Evolutionary conservation across 2,329 filamentous ascomycete species (phyloP), one percentile per base, ranked within the genome.

Genomic region (Raffaelea ambrosiae): DNA sequence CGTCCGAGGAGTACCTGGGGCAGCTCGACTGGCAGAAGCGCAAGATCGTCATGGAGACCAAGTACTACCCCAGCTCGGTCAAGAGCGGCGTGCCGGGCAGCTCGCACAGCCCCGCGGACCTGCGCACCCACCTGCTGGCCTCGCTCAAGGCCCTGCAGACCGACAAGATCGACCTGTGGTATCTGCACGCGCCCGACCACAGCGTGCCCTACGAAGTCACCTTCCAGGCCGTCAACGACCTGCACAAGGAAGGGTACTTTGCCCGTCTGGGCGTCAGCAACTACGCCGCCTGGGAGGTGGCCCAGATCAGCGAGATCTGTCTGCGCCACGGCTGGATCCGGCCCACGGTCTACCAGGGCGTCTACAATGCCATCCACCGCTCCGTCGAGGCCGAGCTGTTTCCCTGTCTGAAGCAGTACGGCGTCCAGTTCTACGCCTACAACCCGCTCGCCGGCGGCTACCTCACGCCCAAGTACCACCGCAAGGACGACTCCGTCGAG

Each of bases 1-100:
- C 74, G 44, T 81, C 85, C 46, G 84, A 88, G 57, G 61, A 69
- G 45, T 65, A 66, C 40, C 66, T 78, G 2, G 71, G 63, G 7
- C 54, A 60, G 13, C 53, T 66, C 11, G 52, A 64, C 21, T 69
- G 65, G 64, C 53, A 66, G 43, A 44, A 58, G 5, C 61, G 67
- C 20, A 51, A 51, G 9, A 54, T 61, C 39, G 44, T 50, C 14
- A 43, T 62, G 23, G 56, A 57, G 39, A 61, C 59, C 3, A 62
- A 62, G 40, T 38, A 55, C 19, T 43, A 38, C 8, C 47, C 48
- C 7, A 9, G 31, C 9, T 16, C 31, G 16, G 9, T 16, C 9
- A 50, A 31, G 4, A 46, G 51, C 18, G 50, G 51, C 8, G 18
- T 49, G 33, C 39, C 49, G 14, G 46, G 51, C 33, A n/a, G n/a